Conservation (phyloP, 176 grass and related monocot species). For the Aechmea fasciata region DNA sequence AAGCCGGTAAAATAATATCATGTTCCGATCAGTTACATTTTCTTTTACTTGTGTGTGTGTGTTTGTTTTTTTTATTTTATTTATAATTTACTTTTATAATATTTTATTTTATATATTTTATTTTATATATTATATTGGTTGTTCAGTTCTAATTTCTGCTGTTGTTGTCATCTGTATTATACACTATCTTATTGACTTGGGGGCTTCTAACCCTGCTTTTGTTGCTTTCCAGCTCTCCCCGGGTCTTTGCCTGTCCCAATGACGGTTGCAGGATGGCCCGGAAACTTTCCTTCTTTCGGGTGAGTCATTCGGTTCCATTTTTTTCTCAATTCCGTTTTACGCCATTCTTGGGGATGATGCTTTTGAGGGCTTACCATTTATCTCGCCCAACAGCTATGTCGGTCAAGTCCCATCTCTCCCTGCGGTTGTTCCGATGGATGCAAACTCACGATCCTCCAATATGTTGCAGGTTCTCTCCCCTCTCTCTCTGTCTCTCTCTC, state of each 20-base stretch:
- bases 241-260: slow-evolving; percentile 57
- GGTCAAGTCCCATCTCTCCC: slow-evolving; percentile 60
- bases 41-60: not conserved
- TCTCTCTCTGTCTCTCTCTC: not conserved
- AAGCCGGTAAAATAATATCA: slow-evolving; percentile 33
- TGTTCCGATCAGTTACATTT: not conserved
- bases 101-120: no score
- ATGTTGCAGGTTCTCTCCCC: slow-evolving; percentile 44
- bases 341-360: not conserved
- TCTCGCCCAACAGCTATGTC: slow-evolving; percentile 48
- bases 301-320: slow-evolving; percentile 19
- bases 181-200: no score
- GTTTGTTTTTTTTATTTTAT: not conserved
- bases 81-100: not conserved
- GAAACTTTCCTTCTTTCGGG: slow-evolving; percentile 71
- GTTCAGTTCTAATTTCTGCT: no score
- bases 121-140: no score
- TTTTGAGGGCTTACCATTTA: slow-evolving; percentile 12
- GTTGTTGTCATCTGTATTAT: no score
- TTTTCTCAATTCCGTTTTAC: not conserved
- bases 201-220: slow-evolving; percentile 1
- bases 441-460: slow-evolving; percentile 44
- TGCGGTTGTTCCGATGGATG: slow-evolving; percentile 57
- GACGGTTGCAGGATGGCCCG: slow-evolving; percentile 63
- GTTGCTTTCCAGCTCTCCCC: slow-evolving; percentile 36